phyloP scores from a whole-genome alignment of 139 green algal genomes.

The Zygnema circumcarinatum region DNA sequence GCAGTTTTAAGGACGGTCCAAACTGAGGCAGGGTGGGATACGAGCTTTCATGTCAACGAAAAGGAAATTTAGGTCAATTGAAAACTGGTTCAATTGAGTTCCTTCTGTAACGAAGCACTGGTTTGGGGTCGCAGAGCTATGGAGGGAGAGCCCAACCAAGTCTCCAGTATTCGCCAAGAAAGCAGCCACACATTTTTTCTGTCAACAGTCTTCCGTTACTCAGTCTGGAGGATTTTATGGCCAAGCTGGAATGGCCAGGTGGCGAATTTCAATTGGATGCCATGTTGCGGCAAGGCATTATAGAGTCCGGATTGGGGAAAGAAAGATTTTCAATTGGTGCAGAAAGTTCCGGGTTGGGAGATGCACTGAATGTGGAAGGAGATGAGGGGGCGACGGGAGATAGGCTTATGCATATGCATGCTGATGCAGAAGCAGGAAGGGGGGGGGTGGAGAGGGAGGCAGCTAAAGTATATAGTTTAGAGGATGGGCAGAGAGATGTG shows the following conservation, averaged over 20 bases:
- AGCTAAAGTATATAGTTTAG: not conserved
- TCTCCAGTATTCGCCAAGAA: too few relatives aligned
- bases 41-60: too few relatives aligned
- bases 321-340: not conserved
- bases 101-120: too few relatives aligned
- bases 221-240: not conserved
- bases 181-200: not conserved
- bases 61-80: too few relatives aligned
- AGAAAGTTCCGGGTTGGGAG: not conserved
- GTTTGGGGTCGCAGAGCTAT: too few relatives aligned
- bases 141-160: too few relatives aligned
- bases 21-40: too few relatives aligned
- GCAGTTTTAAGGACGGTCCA: too few relatives aligned
- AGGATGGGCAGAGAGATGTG: not conserved
- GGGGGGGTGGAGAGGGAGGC: not conserved
- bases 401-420: too few relatives aligned
- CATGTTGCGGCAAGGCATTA: not conserved
- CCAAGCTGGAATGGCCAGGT: not conserved
- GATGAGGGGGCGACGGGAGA: not conserved
- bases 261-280: not conserved
- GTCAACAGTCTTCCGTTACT: not conserved
- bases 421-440: not conserved
- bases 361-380: not conserved
- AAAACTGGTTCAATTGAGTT: too few relatives aligned
- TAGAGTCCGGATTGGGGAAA: not conserved